Base-by-base conservation (phyloP, 768 basidiomycete species). In the Podaxis mareebaensis region DNA sequence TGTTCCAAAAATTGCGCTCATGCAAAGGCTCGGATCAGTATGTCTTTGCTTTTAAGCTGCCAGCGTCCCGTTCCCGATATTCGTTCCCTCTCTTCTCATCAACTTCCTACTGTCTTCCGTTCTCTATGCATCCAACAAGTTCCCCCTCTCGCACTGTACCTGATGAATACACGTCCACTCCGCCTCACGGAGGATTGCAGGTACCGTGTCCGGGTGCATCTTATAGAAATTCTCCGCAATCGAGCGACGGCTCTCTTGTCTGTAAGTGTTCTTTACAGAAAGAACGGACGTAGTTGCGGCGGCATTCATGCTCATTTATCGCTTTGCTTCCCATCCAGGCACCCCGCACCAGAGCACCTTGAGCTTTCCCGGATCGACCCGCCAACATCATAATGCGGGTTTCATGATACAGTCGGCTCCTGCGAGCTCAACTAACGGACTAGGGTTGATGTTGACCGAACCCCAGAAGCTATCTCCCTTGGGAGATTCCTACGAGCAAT, bases 201-300 rank as follows among this genome's bases (percentile, higher is more conserved):
- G 33, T 33, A 33, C 33, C 33, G 7, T 33, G 33, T 10, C 33
- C 33, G 33, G 33, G 33, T 10, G 33, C 33, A 33, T 53, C 59
- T 24, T 49, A 40, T 39, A 8, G 22, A 4, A 56, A 17, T 24
- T 57, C 61, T 5, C 61, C 61, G 33, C 54, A 28, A 44, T 63
- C 55, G 15, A 63, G 61, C 44, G 51, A 51, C 30, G 55, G 61
- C 17, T 63, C 61, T 36, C 61, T 56, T 36, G 39, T 57, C 28
- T 24, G 61, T 63, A n/a, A 63, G 61, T 46, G 24, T 6, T 17
- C 10, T 4, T 13, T 44, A 13, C 4, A 44, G 49, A 28, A 12
- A 51, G 22, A 7, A 15, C 10, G 49, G 24, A 51, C 24, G 4
- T 24, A 22, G 12, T 51, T 8, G 11, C n/a, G 42, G 12, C 22